phyloP scores from a whole-genome alignment of 345 rosid species.

The Hibiscus mutabilis region DNA sequence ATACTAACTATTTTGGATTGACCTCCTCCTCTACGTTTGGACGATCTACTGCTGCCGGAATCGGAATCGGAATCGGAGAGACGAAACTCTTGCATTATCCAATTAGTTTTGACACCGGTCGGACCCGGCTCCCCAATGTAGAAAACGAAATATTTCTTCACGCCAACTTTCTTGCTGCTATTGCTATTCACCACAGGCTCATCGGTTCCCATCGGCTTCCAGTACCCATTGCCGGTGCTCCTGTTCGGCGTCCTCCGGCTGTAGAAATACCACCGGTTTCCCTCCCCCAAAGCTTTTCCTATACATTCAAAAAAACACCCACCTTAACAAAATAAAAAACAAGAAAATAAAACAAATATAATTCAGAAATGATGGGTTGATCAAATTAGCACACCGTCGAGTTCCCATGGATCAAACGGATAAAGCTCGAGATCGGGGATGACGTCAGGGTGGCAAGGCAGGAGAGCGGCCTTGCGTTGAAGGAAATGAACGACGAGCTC shows the following conservation, averaged over 20 bases:
- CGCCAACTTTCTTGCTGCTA: constrained; percentile 48
- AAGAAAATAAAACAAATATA: not conserved
- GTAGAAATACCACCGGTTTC: constrained; percentile 81
- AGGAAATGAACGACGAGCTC: constrained; percentile 94
- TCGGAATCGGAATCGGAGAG: constrained; percentile 38
- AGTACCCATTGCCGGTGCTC: constrained; percentile 59
- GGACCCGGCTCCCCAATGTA: constrained; percentile 50
- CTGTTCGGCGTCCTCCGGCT: constrained; percentile 65
- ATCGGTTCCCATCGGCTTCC: constrained; percentile 68
- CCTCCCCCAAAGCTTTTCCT: constrained; percentile 91
- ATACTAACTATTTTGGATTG: constrained; percentile 35
- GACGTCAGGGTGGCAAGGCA: constrained; percentile 88
- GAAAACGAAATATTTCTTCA: constrained; percentile 54
- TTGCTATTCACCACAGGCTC: constrained; percentile 45
- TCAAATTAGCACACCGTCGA: constrained; percentile 51
- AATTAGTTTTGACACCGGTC: constrained; percentile 43
- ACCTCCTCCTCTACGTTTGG: constrained; percentile 45
- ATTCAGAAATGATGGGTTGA: too few species aligned
- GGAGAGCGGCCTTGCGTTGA: constrained; percentile 72
- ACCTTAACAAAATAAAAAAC: not conserved
- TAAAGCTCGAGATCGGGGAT: constrained; percentile 90
- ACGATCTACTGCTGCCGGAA: constrained; percentile 34
- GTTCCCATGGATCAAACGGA: constrained; percentile 94
- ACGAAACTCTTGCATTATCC: constrained; percentile 86
- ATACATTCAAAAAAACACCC: not conserved